Evolutionary conservation across 2,329 filamentous ascomycete species (phyloP).

Genomic region (Aspergillus phoenicis): DNA sequence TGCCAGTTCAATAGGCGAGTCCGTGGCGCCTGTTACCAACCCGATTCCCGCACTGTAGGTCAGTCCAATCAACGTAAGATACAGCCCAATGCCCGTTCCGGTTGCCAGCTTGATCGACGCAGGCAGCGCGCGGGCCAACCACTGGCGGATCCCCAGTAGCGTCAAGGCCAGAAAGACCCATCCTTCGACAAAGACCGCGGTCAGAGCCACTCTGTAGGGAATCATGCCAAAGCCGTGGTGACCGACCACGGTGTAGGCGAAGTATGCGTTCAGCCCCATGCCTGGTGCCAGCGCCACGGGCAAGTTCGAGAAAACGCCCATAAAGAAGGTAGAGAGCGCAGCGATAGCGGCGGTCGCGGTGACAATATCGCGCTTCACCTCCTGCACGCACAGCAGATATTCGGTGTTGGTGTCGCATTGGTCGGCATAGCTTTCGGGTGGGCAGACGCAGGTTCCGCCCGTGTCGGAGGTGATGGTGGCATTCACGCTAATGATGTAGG

Average conservation of each 20-base stretch:
- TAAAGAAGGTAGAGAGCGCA: constrained; percentile 75
- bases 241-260: constrained; percentile 79
- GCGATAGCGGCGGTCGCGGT: constrained; percentile 84
- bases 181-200: constrained; percentile 86
- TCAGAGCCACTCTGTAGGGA: constrained; percentile 74
- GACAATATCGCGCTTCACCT: constrained; percentile 74
- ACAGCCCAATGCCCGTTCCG: constrained; percentile 82
- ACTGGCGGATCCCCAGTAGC: constrained; percentile 79
- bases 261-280: constrained; percentile 86
- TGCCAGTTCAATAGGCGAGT: constrained; percentile 73
- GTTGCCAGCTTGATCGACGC: constrained; percentile 84
- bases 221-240: constrained; percentile 72
- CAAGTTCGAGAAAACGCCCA: constrained; percentile 81
- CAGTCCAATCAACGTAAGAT: constrained; percentile 65
- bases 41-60: constrained; percentile 84
- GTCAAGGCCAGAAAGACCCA: constrained; percentile 82
- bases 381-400: constrained; percentile 51
- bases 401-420: constrained; percentile 53
- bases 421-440: constrained; percentile 44
- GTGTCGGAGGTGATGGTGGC: constrained; percentile 70
- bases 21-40: constrained; percentile 67
- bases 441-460: constrained; percentile 77
- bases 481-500: constrained; percentile 73
- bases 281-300: constrained; percentile 74
- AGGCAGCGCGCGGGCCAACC: constrained; percentile 82